Base-by-base conservation (phyloP, 495 filamentous ascomycete species). In the Chaetomium tenue region DNA sequence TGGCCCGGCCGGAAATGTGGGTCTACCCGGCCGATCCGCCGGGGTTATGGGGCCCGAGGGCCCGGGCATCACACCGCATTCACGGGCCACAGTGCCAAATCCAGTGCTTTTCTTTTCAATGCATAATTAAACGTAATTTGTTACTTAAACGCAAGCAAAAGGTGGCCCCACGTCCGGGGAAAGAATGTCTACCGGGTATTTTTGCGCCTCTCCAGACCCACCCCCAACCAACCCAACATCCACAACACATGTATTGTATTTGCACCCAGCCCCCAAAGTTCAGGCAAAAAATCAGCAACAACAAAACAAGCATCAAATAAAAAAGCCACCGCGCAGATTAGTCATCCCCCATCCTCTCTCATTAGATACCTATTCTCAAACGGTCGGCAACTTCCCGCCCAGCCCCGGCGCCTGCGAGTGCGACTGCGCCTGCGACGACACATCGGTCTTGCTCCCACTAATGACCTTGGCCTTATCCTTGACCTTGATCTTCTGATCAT, bases 401-500 rank as follows among this genome's bases (percentile, higher is more conserved):
- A 55, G 3, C 28, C 52, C 46, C 8, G 46, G 46, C 20, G 16
- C 46, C 33, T 37, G 33, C 33, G 30, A 7, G 30, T 3, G n/a
- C n/a, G 28, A 6, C 28, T 30, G 28, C 28, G 28, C 2, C 28
- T 30, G 33, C 33, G 33, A 37, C 46, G 46, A 50, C 2, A 50
- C 46, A 50, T 63, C 48, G 46, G 20, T 25, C 53, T 59, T 63
- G 22, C 60, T 63, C 39, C 55, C 48, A 4, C 52, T 16, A 7
- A 57, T 22, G 23, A 23, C 56, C 40, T 58, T 37, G 11, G 39
- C 63, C 65, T 66, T 68, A 0, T 8, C 63, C 56, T 68, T 72
- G 50, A 58, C 70, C 62, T 66, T 69, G 22, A 46, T 51, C 63
- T 74, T 74, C 60, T 72, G 65, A 37, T 74, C 70, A 25, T 71